These are phyloP conservation scores for Gleditsia sinensis DNA, from an alignment of 306 rosid species.

Conservation along the genomic window DNA sequence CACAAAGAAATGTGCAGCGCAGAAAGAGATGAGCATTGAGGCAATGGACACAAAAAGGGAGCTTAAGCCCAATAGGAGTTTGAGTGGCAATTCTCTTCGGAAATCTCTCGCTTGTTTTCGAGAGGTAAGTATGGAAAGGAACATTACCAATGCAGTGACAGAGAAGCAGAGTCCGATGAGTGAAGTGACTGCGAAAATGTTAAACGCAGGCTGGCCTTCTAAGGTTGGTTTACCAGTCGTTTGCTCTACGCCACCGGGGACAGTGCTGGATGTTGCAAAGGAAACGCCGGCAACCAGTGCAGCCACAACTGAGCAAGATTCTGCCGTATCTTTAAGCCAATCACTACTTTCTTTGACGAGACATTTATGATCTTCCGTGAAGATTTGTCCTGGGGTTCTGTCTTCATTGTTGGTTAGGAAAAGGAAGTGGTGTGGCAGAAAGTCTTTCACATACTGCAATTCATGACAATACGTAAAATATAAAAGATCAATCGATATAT, in stretches of 20 bases:
- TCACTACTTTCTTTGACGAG: neutral
- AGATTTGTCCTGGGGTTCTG: neutral
- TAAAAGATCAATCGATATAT: too few relatives aligned
- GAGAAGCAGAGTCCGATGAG: slow-evolving; percentile 57
- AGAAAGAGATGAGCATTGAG: slow-evolving; percentile 49
- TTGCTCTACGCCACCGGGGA: slow-evolving; percentile 25
- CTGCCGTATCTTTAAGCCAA: slow-evolving; percentile 15
- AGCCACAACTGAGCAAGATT: slow-evolving; percentile 32
- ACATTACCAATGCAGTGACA: slow-evolving; percentile 49
- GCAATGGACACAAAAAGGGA: slow-evolving; percentile 54
- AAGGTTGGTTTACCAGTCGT: slow-evolving; percentile 34
- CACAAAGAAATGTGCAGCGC: slow-evolving; percentile 53
- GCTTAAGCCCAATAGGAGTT: slow-evolving; percentile 46
- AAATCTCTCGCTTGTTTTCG: slow-evolving; percentile 50
- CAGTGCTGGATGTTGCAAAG: neutral
- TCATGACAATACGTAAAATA: too few relatives aligned
- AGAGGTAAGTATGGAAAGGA: slow-evolving; percentile 56
- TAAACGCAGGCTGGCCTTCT: slow-evolving; percentile 34
- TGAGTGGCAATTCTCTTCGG: slow-evolving; percentile 33
- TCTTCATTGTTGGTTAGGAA: neutral
- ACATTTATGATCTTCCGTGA: neutral
- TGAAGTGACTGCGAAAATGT: slow-evolving; percentile 43
- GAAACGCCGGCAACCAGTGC: slow-evolving; percentile 27
- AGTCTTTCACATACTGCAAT: neutral
- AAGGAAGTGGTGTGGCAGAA: neutral